A percentile compares a stretch with the other conserved stretches of the same genome.
Evolutionary conservation across 208 protist genomes (phyloP).

Genomic region (Strigomonas culicis): DNA sequence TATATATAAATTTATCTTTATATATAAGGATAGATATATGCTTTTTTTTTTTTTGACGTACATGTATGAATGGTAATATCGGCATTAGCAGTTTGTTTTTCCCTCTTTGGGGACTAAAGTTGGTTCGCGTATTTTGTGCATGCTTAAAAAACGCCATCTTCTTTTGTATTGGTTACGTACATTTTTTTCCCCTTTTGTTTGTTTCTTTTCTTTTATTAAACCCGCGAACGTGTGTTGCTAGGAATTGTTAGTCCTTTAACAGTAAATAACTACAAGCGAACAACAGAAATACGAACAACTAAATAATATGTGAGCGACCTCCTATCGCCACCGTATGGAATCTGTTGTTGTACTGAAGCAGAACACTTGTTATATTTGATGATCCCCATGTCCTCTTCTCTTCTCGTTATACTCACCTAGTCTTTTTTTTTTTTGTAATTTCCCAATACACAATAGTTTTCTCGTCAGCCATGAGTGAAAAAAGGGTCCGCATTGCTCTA

Average conservation of each 20-base stretch:
- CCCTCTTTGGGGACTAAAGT: neutral
- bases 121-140: neutral
- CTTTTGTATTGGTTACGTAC: conserved; percentile 2
- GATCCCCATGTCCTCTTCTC: too few species aligned
- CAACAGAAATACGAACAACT: too few species aligned
- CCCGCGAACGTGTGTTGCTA: too few species aligned
- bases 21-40: conserved; percentile 1
- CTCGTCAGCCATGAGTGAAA: too few species aligned
- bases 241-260: too few species aligned
- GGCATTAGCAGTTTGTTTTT: neutral
- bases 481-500: neutral
- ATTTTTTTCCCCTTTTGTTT: conserved; percentile 12
- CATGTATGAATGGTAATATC: too few species aligned
- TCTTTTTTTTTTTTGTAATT: conserved; percentile 23
- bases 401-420: neutral
- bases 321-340: too few species aligned
- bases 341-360: too few species aligned
- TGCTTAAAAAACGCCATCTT: neutral
- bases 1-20: conserved; percentile 7
- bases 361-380: too few species aligned
- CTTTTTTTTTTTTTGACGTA: conserved; percentile 9
- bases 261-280: too few species aligned
- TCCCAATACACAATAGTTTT: conserved; percentile 8
- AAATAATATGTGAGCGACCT: too few species aligned
- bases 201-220: conserved; percentile 11